These are phyloP conservation scores for Xylogone sp. DNA, from an alignment of 2,329 filamentous ascomycete genomes.

Conservation along the genomic window DNA sequence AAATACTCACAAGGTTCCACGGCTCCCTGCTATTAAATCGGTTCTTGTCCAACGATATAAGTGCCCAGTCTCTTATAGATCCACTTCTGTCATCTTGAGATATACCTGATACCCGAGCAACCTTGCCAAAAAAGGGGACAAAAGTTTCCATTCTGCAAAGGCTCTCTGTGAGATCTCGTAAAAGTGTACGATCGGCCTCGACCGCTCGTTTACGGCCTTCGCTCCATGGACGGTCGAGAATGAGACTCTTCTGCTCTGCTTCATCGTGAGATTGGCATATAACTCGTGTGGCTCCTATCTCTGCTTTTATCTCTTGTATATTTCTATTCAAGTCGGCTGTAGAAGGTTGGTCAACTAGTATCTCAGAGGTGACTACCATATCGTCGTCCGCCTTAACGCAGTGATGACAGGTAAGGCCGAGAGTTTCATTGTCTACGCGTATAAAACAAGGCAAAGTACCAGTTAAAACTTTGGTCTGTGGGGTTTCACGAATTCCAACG, in stretches of 20 bases:
- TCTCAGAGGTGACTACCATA: background rate
- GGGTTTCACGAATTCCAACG: background rate
- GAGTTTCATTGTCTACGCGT: background rate
- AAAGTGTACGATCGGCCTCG: too few species aligned
- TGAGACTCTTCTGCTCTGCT: background rate
- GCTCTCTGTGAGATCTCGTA: too few species aligned
- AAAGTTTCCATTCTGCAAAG: too few species aligned
- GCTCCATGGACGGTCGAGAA: background rate
- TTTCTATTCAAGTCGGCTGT: background rate
- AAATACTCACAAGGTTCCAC: too few species aligned
- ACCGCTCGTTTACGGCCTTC: background rate
- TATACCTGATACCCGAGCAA: too few species aligned
- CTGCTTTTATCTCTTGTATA: background rate
- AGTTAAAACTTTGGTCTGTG: background rate
- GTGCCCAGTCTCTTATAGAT: too few species aligned
- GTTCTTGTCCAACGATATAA: too few species aligned
- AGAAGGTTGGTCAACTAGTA: background rate
- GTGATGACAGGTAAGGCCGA: constrained; percentile 1
- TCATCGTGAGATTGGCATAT: too few species aligned
- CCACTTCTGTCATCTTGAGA: too few species aligned
- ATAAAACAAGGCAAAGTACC: background rate
- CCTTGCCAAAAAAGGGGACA: too few species aligned
- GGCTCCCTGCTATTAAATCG: too few species aligned
- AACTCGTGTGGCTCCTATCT: background rate
- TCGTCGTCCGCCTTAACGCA: background rate